phyloP scores from a whole-genome alignment of 164 flowering plant species.

The Euptelea pleiosperma region DNA sequence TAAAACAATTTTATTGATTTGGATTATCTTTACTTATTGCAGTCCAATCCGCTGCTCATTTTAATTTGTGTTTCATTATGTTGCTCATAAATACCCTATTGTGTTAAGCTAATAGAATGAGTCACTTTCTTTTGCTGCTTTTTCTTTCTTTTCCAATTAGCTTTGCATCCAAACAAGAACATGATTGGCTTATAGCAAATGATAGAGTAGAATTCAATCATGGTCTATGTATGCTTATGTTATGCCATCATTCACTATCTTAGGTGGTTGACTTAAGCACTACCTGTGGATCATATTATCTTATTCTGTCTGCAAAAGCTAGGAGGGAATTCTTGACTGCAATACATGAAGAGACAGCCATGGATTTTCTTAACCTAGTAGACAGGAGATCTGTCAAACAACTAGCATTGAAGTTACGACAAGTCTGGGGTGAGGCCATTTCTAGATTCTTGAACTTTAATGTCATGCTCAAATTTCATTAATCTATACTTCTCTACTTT shows the following conservation, averaged over 20 bases:
- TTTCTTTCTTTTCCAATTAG: background rate
- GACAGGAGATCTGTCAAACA: slow-evolving; percentile 54
- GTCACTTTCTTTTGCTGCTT: too few species aligned
- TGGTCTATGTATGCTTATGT: background rate
- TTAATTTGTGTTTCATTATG: too few species aligned
- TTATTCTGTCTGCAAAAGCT: slow-evolving; percentile 46
- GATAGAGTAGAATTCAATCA: background rate
- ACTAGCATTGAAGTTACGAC: slow-evolving; percentile 52
- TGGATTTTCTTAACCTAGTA: slow-evolving; percentile 44
- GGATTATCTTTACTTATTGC: too few species aligned
- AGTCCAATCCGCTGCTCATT: too few species aligned
- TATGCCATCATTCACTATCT: slow-evolving; percentile 4
- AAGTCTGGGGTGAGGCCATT: slow-evolving; percentile 63
- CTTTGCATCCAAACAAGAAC: too few species aligned
- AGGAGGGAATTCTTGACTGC: slow-evolving; percentile 57
- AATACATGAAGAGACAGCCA: slow-evolving; percentile 52
- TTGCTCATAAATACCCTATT: too few species aligned
- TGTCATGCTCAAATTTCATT: background rate
- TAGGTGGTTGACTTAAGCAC: slow-evolving; percentile 68
- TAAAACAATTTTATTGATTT: too few species aligned
- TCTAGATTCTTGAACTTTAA: background rate
- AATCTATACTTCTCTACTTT: background rate
- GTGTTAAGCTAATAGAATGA: too few species aligned
- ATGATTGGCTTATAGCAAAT: slow-evolving; percentile 1
- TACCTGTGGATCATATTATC: slow-evolving; percentile 45